Evolutionary conservation across 1,284 basidiomycete species (phyloP), one percentile per base, ranked within the genome.

Genomic region (Cryptococcus floricola): DNA sequence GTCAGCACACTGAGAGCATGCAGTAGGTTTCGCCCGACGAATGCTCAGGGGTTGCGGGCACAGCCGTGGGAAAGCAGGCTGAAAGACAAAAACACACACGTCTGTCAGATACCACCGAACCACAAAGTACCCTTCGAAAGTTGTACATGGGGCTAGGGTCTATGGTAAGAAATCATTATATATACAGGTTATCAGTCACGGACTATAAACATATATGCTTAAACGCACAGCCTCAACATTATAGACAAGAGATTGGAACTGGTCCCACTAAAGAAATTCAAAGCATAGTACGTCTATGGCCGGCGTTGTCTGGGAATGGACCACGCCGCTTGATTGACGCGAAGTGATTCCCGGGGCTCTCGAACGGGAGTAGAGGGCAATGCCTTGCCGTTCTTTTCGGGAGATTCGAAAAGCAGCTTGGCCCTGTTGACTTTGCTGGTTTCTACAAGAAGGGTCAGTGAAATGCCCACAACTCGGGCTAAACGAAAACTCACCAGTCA

Each of bases 401-500:
- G 59, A 12, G 52, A 59, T 39, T 70, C 67, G 53, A 69, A 70
- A 7, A 66, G 57, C 19, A 61, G 60, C 51, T 65, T 65, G 2
- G 60, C 62, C 31, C 50, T 59, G 25, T 60, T 61, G 5, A 70
- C 68, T 48, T 66, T 67, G 54, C 64, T 70, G 47, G 64, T 56
- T 46, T 68, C 68, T 23, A 45, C 5, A 45, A 31, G 23, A 18
- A 16, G 16, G 37, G 16, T 49, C 45, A 49, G 54, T 19, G 16
- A 16, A 19, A 25, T 39, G 14, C 31, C 25, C 42, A 39, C 27
- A 28, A 14, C 4, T 19, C 23, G 19, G 2, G 23, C 23, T 1
- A 18, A 18, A 34, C 16, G 25, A 16, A 5, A 18, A 68, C 73
- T 64, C 56, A 75, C 74, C 68, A 38, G 69, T 56, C 41, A 76